Percentiles rank a stretch among this genome's conserved stretches.
Conservation (phyloP, 192 early-diverging fungal species). For the Backusella australiensis region DNA sequence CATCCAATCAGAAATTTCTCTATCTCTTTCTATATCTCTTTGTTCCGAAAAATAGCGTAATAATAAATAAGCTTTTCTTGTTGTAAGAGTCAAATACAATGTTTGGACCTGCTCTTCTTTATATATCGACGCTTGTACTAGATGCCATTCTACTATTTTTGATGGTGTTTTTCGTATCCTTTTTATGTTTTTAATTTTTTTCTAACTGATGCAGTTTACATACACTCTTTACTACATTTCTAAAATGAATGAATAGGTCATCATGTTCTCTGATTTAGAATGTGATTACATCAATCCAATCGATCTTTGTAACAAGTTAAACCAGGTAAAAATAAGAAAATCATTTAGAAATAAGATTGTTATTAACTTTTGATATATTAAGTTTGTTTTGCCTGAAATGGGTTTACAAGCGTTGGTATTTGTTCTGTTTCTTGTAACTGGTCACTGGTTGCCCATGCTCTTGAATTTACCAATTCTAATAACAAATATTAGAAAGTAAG, state of each 20-base stretch:
- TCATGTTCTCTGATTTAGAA: conserved; percentile 62
- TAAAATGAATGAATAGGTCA: conserved; percentile 21
- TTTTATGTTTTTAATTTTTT: conserved; percentile 15
- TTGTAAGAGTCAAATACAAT: conserved; percentile 25
- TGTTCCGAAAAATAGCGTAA: neutral
- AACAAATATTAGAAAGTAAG: conserved; percentile 83
- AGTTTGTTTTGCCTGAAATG: conserved; percentile 93
- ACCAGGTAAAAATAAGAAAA: conserved; percentile 59
- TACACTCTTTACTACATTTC: neutral
- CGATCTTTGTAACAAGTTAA: conserved; percentile 91
- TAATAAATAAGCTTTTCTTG: neutral
- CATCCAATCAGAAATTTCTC: neutral
- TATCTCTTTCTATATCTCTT: neutral
- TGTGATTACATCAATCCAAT: conserved; percentile 99
- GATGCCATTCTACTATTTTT: conserved; percentile 85
- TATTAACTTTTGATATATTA: neutral
- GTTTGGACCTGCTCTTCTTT: conserved; percentile 61
- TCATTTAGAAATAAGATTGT: neutral
- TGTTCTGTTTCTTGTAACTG: conserved; percentile 75
- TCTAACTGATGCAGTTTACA: neutral
- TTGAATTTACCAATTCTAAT: conserved; percentile 81
- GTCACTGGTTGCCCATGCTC: conserved; percentile 79
- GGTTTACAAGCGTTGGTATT: conserved; percentile 74
- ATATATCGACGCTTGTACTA: conserved; percentile 85
- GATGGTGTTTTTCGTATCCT: conserved; percentile 86